Evolutionary conservation across 2,329 filamentous ascomycete genomes (phyloP), one percentile per base, ranked within the genome.

Genomic region (Colletotrichum limetticola): DNA sequence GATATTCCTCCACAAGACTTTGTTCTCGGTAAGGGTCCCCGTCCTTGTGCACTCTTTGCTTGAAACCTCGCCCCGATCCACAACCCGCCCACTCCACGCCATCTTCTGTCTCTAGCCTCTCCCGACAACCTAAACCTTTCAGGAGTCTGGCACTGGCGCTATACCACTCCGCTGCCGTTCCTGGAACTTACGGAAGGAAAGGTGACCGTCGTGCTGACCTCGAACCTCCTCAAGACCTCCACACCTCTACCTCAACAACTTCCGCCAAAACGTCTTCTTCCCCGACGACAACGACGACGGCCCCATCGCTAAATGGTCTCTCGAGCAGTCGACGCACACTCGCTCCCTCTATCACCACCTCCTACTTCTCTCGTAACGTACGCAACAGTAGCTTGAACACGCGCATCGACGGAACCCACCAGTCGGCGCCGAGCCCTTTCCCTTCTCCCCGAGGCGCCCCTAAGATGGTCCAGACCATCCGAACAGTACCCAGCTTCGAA

Each of bases 401-500:
- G 73, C 76, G 72, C 72, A 66, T 74, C 71, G 78, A 79, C 72
- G 73, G 76, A 59, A 82, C 81, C 73, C 56, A 57, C 49, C 71
- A 56, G 71, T 73, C 61, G 71, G 71, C 53, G 61, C 55, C 53
- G 58, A 78, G 76, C 74, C 78, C 71, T 66, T 72, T 75, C 53
- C 71, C 70, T 68, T 65, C 71, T 56, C 63, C 74, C 42, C 76
- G 76, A 73, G 76, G 76, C 62, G 78, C 81, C 56, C 77, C 77
- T 70, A 80, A 82, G 66, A 83, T 81, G 74, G 78, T 82, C 67
- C 83, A 84, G 76, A 90, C 89, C 35, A 91, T 91, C 74, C 88
- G 89, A 74, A 86, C 88, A 67, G 89, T 91, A 49, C 84, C 85
- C 52, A 90, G 87, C 81, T 86, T 87, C 78, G 89, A 91, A 78